Evolutionary conservation across 148 eudicot species (phyloP).

Genomic region (Chenopodium suecicum): DNA sequence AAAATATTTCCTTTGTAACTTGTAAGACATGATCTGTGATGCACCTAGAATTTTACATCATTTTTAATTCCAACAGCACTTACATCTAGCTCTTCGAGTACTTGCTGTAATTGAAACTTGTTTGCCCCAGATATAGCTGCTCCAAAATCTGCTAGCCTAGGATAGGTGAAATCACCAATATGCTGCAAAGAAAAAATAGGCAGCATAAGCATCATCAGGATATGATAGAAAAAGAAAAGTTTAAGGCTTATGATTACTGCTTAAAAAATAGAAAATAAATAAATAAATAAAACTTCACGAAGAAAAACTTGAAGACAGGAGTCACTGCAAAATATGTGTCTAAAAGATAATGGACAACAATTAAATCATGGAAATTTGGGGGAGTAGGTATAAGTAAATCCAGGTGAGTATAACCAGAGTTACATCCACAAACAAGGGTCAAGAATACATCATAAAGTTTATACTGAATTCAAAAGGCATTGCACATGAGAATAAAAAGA

Average conservation of each 20-base stretch:
- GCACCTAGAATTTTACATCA: not conserved
- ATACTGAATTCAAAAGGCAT: too few species aligned
- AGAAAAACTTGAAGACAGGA: not conserved
- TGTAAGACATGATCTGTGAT: not conserved
- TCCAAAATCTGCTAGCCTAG: constrained; percentile 98
- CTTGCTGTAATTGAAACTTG: constrained; percentile 74
- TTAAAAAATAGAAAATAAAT: not conserved
- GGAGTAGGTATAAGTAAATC: not conserved
- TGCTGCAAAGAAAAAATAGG: constrained; percentile 53
- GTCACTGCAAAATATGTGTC: not conserved
- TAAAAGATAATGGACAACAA: not conserved
- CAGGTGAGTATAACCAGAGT: too few species aligned
- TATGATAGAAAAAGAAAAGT: not conserved
- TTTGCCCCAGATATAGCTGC: constrained; percentile 98
- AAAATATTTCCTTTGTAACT: not conserved
- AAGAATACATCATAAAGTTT: too few species aligned
- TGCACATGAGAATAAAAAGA: too few species aligned
- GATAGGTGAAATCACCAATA: constrained; percentile 90
- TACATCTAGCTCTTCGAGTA: constrained; percentile 98
- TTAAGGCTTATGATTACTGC: constrained; percentile 5
- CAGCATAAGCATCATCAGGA: constrained; percentile 14
- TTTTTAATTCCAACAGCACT: constrained; percentile 27
- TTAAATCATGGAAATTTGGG: not conserved
- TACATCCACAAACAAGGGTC: too few species aligned
- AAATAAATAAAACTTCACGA: not conserved